These are phyloP conservation scores for Clonostachys rosea DNA, from an alignment of 2,329 filamentous ascomycete species.

Conservation along the genomic window DNA sequence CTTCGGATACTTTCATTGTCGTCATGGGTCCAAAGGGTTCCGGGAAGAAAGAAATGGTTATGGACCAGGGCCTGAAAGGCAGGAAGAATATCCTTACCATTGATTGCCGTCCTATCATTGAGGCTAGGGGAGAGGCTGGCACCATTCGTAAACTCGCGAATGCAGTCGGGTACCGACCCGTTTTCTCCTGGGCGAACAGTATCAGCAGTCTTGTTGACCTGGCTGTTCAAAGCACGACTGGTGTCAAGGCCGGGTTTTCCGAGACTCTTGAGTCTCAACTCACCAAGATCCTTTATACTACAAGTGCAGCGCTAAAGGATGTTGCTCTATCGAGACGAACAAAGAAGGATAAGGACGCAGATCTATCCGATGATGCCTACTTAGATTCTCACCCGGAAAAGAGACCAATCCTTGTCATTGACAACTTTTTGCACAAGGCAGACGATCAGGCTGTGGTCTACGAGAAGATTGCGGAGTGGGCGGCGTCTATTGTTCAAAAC, in stretches of 20 bases:
- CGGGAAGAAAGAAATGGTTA: constrained; percentile 81
- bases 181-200: constrained; percentile 96
- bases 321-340: constrained; percentile 67
- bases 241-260: constrained; percentile 89
- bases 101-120: constrained; percentile 90
- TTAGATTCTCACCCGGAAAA: constrained; percentile 84
- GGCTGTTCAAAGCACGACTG: constrained; percentile 88
- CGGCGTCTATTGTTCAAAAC: constrained; percentile 75
- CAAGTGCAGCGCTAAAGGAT: constrained; percentile 71
- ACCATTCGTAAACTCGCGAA: constrained; percentile 79
- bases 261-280: constrained; percentile 89
- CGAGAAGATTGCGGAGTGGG: constrained; percentile 85
- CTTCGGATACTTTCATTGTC: constrained; percentile 86
- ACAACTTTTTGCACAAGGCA: constrained; percentile 84
- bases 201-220: constrained; percentile 89
- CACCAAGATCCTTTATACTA: constrained; percentile 83
- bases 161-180: constrained; percentile 84
- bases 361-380: constrained; percentile 77
- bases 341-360: constrained; percentile 69
- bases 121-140: constrained; percentile 80
- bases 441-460: constrained; percentile 62
- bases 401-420: constrained; percentile 79
- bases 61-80: constrained; percentile 76
- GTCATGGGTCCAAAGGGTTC: constrained; percentile 89
- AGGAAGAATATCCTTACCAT: constrained; percentile 76